phyloP scores from a whole-genome alignment of 768 basidiomycete species.

The Rhizopogon rudus region DNA sequence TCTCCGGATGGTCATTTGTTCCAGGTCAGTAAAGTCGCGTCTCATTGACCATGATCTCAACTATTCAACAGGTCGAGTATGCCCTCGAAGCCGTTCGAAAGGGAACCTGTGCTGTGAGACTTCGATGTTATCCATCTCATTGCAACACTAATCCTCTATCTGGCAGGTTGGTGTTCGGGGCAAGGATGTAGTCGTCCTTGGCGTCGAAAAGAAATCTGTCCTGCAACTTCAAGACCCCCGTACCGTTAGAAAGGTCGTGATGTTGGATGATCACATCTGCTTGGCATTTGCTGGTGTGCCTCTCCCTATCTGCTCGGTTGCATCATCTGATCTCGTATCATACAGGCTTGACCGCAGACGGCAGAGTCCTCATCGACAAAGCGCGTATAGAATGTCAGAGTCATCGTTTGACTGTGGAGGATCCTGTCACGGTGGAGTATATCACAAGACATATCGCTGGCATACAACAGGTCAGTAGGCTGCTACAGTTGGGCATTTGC shows the following conservation, averaged over 20 bases:
- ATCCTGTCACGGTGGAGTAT: slow-evolving; percentile 97
- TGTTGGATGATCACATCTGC: slow-evolving; percentile 97
- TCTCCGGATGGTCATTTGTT: slow-evolving; percentile 99
- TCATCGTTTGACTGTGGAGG: slow-evolving; percentile 95
- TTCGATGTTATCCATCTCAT: neutral
- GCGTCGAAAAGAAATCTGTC: slow-evolving; percentile 98
- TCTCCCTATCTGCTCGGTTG: neutral
- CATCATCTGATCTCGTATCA: slow-evolving; percentile 6
- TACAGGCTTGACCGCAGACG: slow-evolving; percentile 93
- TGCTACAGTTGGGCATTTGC: neutral
- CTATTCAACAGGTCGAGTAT: slow-evolving; percentile 82
- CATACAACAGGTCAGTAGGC: slow-evolving; percentile 82
- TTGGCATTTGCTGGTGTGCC: slow-evolving; percentile 91
- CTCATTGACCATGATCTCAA: slow-evolving; percentile 12
- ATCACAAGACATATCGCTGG: slow-evolving; percentile 97
- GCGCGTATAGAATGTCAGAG: slow-evolving; percentile 97
- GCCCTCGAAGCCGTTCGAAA: slow-evolving; percentile 96
- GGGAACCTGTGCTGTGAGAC: slow-evolving; percentile 90
- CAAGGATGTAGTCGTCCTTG: slow-evolving; percentile 90
- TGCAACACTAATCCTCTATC: slow-evolving; percentile 3
- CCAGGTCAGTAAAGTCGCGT: slow-evolving; percentile 57
- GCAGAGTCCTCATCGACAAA: slow-evolving; percentile 96
- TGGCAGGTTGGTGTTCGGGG: slow-evolving; percentile 91
- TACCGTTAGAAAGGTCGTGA: slow-evolving; percentile 95
- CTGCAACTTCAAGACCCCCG: slow-evolving; percentile 97